Base-by-base conservation (phyloP, 352 stramenopile species). In the Lagenidium giganteum region DNA sequence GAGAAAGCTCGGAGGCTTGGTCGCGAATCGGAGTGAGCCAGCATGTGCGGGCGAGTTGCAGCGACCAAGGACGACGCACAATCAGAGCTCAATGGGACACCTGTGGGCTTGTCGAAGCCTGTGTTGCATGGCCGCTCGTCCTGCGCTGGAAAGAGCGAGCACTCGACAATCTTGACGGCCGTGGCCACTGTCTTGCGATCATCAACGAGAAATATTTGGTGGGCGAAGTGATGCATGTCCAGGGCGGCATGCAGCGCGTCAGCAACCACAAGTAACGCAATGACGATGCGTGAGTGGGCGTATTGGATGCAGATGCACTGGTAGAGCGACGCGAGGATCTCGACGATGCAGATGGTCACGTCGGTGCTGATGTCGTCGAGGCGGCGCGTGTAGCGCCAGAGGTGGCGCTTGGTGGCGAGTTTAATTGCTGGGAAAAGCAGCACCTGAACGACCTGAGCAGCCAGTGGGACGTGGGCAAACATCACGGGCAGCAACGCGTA, bases 171-270 rank as follows among this genome's bases (percentile, higher is more conserved):
- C 34, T 50, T 47, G 26, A 42, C 13, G 8, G 40, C 41, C 12
- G 49, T 57, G 14, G 8, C 5, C 9, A 57, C 18, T 14, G 49
- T 57, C 3, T 25, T 18, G 2, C 28, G 23, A 9, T 42, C 49
- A 44, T 57, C 41, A 23, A 25, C 34, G 5, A 57, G 20, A 33
- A 47, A 54, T 3, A 47, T 37, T 16, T 54, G 44, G 17, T 47
- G 44, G 14, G 22, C n/a, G 33, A 51, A 61, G 26, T 17, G 40
- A 17, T 47, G 50, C 17, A 63, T 46, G 16, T 70, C 52, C n/a
- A 54, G 47, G 12, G 60, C 22, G 8, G 42, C 51, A 11, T 67
- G 47, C 8, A 57, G 4, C 9, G 57, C 21, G 7, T 73, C 63
- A 7, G 23, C 38, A 9, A 67, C 9, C 2, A 67, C 21, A 17